Percentiles rank a stretch among this genome's conserved stretches.
Evolutionary conservation across 1,139 yeast species (phyloP).

Genomic region (Casaregolazyma lundiana): DNA sequence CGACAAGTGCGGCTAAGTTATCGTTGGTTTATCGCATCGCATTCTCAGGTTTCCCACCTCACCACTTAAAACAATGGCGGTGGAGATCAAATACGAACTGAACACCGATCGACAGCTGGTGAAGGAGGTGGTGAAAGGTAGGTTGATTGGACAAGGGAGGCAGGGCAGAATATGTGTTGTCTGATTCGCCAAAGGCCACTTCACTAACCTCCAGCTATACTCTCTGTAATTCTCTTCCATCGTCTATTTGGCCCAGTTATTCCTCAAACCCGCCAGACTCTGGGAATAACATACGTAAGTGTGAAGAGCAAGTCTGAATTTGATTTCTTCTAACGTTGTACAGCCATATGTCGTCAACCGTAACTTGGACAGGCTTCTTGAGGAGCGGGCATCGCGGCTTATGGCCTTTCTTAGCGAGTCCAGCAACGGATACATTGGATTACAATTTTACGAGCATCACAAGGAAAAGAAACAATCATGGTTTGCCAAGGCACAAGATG

Average conservation of each 20-base stretch:
- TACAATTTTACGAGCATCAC: constrained; percentile 30
- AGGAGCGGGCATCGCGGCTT: constrained; percentile 27
- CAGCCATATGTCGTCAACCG: constrained; percentile 30
- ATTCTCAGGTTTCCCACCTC: not conserved
- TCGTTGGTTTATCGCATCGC: not conserved
- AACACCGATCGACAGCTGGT: constrained; percentile 34
- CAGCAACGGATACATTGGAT: constrained; percentile 22
- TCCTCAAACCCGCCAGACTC: constrained; percentile 46
- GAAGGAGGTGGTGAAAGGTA: constrained; percentile 36
- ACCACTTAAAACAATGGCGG: constrained; percentile 10
- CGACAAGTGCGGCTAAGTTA: not conserved
- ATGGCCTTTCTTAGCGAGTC: constrained; percentile 21
- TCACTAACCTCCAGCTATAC: constrained; percentile 40
- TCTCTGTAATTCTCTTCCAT: constrained; percentile 66
- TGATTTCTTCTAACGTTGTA: constrained; percentile 3
- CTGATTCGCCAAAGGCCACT: not conserved
- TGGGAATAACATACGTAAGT: constrained; percentile 38
- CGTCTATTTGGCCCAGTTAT: constrained; percentile 63
- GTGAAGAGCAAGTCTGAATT: constrained; percentile 2
- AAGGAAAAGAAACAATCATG: constrained; percentile 35
- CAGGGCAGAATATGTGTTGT: not conserved
- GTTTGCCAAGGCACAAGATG: constrained; percentile 40
- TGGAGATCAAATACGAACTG: constrained; percentile 35
- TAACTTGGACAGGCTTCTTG: constrained; percentile 29
- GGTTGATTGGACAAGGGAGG: constrained; percentile 11